A percentile compares a stretch with the other conserved stretches of the same genome.
phyloP scores from a whole-genome alignment of 768 basidiomycete species.

The Leccinellum rugosiceps region DNA sequence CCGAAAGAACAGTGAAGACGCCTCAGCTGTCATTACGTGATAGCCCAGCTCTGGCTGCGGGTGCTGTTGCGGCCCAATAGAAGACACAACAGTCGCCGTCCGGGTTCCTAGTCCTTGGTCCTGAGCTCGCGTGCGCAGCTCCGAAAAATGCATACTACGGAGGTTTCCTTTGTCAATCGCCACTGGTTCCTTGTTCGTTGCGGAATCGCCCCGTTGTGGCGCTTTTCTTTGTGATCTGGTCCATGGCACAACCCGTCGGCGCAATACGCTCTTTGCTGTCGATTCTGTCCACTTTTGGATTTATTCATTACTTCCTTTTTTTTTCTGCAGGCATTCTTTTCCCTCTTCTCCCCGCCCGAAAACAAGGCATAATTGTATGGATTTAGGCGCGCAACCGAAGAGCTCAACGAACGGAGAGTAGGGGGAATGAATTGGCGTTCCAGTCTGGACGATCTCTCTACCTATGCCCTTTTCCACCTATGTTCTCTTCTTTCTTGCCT shows the following conservation, averaged over 20 bases:
- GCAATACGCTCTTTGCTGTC: constrained; percentile 14
- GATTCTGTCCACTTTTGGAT: constrained; percentile 20
- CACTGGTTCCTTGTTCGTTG: background rate
- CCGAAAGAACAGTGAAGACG: constrained; percentile 47
- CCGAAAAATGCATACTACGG: background rate
- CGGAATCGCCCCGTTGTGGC: constrained; percentile 1
- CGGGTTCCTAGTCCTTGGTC: background rate
- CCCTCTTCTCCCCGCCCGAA: constrained; percentile 4
- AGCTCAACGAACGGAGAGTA: constrained; percentile 7
- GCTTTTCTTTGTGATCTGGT: constrained; percentile 1
- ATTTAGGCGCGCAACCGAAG: constrained; percentile 14
- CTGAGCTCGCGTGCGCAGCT: background rate
- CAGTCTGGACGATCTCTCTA: background rate
- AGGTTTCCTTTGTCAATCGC: background rate
- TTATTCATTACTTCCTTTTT: constrained; percentile 29
- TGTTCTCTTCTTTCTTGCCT: background rate
- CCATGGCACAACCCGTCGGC: background rate
- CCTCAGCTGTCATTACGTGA: constrained; percentile 63
- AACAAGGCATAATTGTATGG: constrained; percentile 16
- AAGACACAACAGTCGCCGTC: background rate
- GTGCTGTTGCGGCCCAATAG: constrained; percentile 35
- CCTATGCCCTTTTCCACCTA: background rate
- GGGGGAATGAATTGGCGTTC: constrained; percentile 6
- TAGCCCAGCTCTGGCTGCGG: constrained; percentile 52
- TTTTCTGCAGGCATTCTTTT: constrained; percentile 28